Conservation (phyloP, 148 eudicot species). For the Pouteria glomerata region DNA sequence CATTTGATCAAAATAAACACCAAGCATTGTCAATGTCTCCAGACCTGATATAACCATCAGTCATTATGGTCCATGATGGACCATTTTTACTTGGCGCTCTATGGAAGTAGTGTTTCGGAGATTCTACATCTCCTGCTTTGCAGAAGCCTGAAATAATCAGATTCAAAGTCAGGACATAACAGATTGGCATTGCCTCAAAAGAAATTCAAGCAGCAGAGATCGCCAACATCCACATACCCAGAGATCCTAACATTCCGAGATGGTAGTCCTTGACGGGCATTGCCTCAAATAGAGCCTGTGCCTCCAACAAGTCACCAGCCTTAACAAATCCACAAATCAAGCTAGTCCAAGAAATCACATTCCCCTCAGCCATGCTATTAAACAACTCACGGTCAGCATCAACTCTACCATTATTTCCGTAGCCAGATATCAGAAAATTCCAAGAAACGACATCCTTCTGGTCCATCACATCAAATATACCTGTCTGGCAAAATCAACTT, state of each 20-base stretch:
- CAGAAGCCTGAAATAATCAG: slow-evolving; percentile 20
- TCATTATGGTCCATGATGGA: slow-evolving; percentile 25
- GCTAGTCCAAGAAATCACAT: slow-evolving; percentile 31
- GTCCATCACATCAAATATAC: slow-evolving; percentile 21
- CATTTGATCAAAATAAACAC: slow-evolving; percentile 22
- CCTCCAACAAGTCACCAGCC: slow-evolving; percentile 27
- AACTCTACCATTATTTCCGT: slow-evolving; percentile 11
- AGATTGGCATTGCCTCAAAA: slow-evolving; percentile 17
- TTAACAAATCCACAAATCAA: slow-evolving; percentile 24
- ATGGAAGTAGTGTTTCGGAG: slow-evolving; percentile 14
- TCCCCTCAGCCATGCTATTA: slow-evolving; percentile 19
- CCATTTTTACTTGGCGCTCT: slow-evolving; percentile 16
- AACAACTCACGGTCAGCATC: slow-evolving; percentile 24
- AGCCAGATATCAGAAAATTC: slow-evolving; percentile 28
- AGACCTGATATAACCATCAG: slow-evolving; percentile 10
- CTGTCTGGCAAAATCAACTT: slow-evolving; percentile 11
- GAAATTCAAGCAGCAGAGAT: slow-evolving; percentile 15
- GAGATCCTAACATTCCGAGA: slow-evolving; percentile 35
- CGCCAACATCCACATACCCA: slow-evolving; percentile 17
- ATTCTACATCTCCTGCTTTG: slow-evolving; percentile 14
- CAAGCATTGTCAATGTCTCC: slow-evolving; percentile 11
- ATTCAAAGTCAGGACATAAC: slow-evolving; percentile 20
- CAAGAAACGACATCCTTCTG: slow-evolving; percentile 22
- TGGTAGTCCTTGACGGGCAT: slow-evolving; percentile 34
- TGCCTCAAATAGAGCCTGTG: slow-evolving; percentile 23